Conservation (phyloP, 768 basidiomycete genomes). For the Mycena pura region DNA sequence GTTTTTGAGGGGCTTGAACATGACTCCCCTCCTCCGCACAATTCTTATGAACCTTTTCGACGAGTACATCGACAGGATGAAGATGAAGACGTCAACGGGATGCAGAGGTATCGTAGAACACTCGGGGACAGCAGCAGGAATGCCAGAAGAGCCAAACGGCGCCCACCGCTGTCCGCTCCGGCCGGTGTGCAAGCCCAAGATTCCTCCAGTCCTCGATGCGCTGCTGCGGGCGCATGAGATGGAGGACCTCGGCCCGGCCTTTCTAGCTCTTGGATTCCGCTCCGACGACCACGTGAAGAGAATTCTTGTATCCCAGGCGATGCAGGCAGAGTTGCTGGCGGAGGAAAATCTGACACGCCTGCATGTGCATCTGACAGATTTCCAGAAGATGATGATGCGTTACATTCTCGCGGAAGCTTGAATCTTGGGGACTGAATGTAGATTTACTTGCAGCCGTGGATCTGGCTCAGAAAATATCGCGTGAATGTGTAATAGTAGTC, state of each 20-base stretch:
- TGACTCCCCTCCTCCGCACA: no score
- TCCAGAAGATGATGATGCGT: conserved; percentile 5
- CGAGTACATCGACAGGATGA: no score
- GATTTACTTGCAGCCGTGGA: no score
- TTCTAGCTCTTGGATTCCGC: neutral
- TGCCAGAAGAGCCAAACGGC: no score
- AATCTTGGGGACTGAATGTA: neutral
- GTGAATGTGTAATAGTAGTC: no score
- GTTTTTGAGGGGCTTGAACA: no score
- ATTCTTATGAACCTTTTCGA: no score
- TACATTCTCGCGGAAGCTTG: neutral
- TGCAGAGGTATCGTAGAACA: no score
- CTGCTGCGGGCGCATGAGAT: neutral
- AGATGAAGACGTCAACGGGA: no score
- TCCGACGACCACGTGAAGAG: neutral
- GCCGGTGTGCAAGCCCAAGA: neutral
- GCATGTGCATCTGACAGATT: neutral
- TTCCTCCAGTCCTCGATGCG: neutral
- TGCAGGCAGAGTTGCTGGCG: neutral
- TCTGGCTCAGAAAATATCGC: no score
- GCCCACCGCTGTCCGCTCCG: neutral
- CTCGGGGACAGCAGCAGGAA: no score
- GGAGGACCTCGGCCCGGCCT: conserved; percentile 7
- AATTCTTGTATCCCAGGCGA: neutral
- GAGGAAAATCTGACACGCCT: neutral